Evolutionary conservation across 1,284 basidiomycete genomes (phyloP), one percentile per base, ranked within the genome.

Genomic region (Ustilago shanxiensis): DNA sequence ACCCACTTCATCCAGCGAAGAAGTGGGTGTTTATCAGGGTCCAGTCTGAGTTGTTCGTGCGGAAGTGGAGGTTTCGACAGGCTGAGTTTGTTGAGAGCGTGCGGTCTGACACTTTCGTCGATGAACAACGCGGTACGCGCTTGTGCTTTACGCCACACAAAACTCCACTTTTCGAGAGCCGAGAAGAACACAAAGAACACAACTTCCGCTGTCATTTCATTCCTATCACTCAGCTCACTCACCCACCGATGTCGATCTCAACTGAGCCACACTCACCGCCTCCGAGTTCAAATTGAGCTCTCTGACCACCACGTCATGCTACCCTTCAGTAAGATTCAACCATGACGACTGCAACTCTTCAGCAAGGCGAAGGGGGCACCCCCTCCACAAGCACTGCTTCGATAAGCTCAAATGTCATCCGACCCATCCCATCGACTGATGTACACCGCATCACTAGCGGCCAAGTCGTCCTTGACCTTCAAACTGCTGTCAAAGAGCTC

Each of bases 381-480:
- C 31, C 44, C 18, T 44, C 39, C 31, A 16, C 24, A 39, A 18
- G 33, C 14, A 13, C 28, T 18, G 28, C 50, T 9, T 54, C 41
- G 20, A 33, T 52, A 18, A 49, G 49, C 54, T 51, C 51, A 0
- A 55, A 57, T 7, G 50, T 54, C n/a, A 84, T 84, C 35, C 61
- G 61, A 35, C 75, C 82, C 9, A 79, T 85, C 58, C 58, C 79
- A 1, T 47, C 60, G 14, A 24, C 44, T 11, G 84, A 83, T 50
- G 79, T 85, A 18, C 84, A 83, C 56, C 75, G 82, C 13, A 80
- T 98, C 65, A 93, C 95, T 0, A 95, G 94, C 6, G 95, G 94
- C 0, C 97, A 99, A 85, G 96, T 99, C 33, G 93, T 99, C 0
- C 89, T 96, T 31, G 95, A 98, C 85, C 89, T 99, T 1, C 95